phyloP scores from a whole-genome alignment of 495 filamentous ascomycete genomes.

The Talaromyces ruber region DNA sequence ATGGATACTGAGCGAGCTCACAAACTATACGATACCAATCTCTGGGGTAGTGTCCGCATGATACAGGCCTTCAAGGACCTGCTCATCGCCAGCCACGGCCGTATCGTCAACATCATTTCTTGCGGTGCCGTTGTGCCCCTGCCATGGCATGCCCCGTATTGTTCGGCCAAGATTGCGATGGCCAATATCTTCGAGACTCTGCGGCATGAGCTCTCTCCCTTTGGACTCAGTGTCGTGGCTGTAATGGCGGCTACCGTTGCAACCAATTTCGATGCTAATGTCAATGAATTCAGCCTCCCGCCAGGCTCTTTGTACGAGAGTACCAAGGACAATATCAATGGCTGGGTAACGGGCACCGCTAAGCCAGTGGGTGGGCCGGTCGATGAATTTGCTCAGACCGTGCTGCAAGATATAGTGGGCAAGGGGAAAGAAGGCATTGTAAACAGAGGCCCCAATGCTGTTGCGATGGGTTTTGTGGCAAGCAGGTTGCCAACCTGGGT shows the following conservation, averaged over 20 bases:
- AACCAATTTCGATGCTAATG: slow-evolving; percentile 11
- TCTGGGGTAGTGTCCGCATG: slow-evolving; percentile 15
- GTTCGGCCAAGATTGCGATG: slow-evolving; percentile 25
- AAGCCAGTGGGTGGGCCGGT: neutral
- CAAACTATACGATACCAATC: slow-evolving; percentile 19
- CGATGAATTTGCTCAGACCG: neutral
- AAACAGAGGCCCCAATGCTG: neutral
- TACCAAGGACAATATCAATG: slow-evolving; percentile 10
- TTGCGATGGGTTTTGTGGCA: neutral
- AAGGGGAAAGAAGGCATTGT: neutral
- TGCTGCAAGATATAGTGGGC: neutral
- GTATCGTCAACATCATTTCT: slow-evolving; percentile 28
- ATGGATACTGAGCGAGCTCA: slow-evolving; percentile 16
- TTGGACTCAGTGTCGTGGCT: slow-evolving; percentile 27
- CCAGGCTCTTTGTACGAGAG: slow-evolving; percentile 12
- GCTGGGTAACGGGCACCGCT: neutral
- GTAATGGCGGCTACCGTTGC: slow-evolving; percentile 16
- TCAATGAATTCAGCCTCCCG: slow-evolving; percentile 7
- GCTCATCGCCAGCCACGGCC: slow-evolving; percentile 6
- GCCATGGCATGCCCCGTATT: slow-evolving; percentile 12
- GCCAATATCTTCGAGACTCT: slow-evolving; percentile 23
- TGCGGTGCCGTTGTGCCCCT: slow-evolving; percentile 26
- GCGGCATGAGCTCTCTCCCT: slow-evolving; percentile 28
- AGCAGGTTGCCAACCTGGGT: neutral
- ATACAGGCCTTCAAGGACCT: slow-evolving; percentile 9